Evolutionary conservation across 139 green algal genomes (phyloP).

Genomic region (Yamagishiella unicocca): DNA sequence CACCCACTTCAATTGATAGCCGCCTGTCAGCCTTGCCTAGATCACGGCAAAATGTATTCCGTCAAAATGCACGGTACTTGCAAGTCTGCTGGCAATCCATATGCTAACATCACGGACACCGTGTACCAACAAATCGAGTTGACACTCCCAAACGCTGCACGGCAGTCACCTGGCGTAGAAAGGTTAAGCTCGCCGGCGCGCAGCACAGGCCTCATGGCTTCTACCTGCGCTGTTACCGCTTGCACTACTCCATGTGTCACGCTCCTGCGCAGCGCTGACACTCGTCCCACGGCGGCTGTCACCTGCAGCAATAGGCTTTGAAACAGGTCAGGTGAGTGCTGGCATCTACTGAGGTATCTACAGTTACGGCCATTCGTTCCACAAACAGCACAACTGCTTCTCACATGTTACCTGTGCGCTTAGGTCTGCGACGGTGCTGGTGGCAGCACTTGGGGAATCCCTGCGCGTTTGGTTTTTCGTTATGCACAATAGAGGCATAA

Average conservation of each 20-base stretch:
- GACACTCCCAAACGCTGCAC: too few species aligned
- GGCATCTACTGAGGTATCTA: too few species aligned
- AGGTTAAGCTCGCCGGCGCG: neutral
- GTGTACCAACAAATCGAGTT: too few species aligned
- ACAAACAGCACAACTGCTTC: too few species aligned
- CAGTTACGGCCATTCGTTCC: too few species aligned
- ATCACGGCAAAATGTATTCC: neutral
- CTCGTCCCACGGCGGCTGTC: neutral
- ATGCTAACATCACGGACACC: too few species aligned
- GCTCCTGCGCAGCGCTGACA: neutral
- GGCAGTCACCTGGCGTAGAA: neutral
- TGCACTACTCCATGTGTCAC: neutral
- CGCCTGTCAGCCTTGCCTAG: constrained; percentile 17
- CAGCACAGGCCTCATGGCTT: constrained; percentile 8
- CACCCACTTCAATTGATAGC: neutral
- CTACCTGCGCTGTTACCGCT: neutral
- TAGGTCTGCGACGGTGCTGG: neutral
- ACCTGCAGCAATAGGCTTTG: constrained; percentile 4
- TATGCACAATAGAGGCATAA: too few species aligned
- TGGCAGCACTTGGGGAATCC: neutral
- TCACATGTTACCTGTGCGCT: constrained; percentile 4
- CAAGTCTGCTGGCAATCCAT: too few species aligned
- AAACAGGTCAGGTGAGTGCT: too few species aligned
- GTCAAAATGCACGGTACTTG: neutral
- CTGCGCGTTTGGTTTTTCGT: too few species aligned